Evolutionary conservation across 208 protist species (phyloP).

Genomic region (Leishmania guyanensis): DNA sequence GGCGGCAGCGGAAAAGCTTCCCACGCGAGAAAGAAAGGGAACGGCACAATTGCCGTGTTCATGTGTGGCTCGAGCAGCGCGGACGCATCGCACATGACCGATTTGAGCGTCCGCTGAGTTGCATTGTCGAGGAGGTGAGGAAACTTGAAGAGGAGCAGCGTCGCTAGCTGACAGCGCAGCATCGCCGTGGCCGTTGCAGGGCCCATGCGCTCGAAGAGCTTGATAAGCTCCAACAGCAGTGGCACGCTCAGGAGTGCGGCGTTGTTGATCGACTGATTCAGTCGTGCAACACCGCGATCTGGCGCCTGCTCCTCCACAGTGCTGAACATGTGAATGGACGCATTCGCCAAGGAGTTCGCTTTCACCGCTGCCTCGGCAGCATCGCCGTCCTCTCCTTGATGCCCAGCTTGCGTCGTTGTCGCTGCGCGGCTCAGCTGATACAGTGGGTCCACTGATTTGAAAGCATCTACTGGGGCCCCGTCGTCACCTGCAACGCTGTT

Average conservation of each 20-base stretch:
- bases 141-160: constrained; percentile 77
- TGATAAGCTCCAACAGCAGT: constrained; percentile 67
- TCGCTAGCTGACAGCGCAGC: constrained; percentile 56
- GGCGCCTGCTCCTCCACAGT: constrained; percentile 29
- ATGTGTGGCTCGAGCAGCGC: constrained; percentile 37
- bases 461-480: neutral
- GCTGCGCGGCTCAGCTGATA: constrained; percentile 27
- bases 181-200: constrained; percentile 33
- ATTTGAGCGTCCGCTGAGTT: constrained; percentile 45
- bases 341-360: neutral
- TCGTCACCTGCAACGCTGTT: neutral
- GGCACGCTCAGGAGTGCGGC: constrained; percentile 46
- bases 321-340: constrained; percentile 20
- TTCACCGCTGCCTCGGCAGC: neutral
- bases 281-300: constrained; percentile 25
- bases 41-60: constrained; percentile 24
- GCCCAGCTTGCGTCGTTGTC: neutral
- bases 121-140: constrained; percentile 47
- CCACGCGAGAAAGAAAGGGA: constrained; percentile 69
- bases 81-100: constrained; percentile 37
- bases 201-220: constrained; percentile 43
- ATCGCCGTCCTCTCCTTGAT: neutral
- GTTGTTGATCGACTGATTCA: constrained; percentile 29
- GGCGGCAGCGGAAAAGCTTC: constrained; percentile 75
- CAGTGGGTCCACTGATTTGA: constrained; percentile 23